Evolutionary conservation across 305 asterid species (phyloP).

Genomic region (Rubia balearica): DNA sequence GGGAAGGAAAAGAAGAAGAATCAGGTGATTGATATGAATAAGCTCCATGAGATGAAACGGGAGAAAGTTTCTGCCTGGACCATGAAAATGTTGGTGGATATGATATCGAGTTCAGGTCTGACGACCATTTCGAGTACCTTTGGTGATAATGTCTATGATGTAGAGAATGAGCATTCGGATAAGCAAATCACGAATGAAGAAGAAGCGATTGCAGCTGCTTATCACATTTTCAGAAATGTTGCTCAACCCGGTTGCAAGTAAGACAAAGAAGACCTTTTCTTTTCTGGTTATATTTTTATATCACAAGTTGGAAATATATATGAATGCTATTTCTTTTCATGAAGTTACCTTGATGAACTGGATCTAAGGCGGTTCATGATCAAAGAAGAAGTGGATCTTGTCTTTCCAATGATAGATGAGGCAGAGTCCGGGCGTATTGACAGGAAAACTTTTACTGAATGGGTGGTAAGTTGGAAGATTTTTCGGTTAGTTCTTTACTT

Average conservation of each 20-base stretch:
- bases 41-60: slow-evolving; percentile 70
- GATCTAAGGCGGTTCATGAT: slow-evolving; percentile 75
- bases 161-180: slow-evolving; percentile 46
- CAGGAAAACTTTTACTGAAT: slow-evolving; percentile 56
- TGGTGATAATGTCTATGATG: slow-evolving; percentile 41
- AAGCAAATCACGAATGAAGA: slow-evolving; percentile 75
- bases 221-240: slow-evolving; percentile 65
- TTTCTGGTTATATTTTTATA: not conserved
- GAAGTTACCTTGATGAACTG: slow-evolving; percentile 58
- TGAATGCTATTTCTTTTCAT: not conserved
- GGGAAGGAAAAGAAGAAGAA: slow-evolving; percentile 40
- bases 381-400: slow-evolving; percentile 72
- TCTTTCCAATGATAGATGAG: slow-evolving; percentile 73
- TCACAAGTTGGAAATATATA: not conserved
- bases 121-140: slow-evolving; percentile 56
- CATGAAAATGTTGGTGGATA: slow-evolving; percentile 71
- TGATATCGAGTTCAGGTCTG: slow-evolving; percentile 63
- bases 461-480: slow-evolving; percentile 61
- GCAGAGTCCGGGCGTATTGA: slow-evolving; percentile 67
- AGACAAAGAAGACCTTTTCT: slow-evolving; percentile 15
- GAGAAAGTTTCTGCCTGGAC: slow-evolving; percentile 90
- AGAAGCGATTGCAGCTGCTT: slow-evolving; percentile 89
- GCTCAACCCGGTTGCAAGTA: slow-evolving; percentile 62
- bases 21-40: slow-evolving; percentile 48
- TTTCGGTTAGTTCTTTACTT: not conserved